These are phyloP conservation scores for Leptographium procerum DNA, from an alignment of 2,329 filamentous ascomycete genomes.

Conservation along the genomic window DNA sequence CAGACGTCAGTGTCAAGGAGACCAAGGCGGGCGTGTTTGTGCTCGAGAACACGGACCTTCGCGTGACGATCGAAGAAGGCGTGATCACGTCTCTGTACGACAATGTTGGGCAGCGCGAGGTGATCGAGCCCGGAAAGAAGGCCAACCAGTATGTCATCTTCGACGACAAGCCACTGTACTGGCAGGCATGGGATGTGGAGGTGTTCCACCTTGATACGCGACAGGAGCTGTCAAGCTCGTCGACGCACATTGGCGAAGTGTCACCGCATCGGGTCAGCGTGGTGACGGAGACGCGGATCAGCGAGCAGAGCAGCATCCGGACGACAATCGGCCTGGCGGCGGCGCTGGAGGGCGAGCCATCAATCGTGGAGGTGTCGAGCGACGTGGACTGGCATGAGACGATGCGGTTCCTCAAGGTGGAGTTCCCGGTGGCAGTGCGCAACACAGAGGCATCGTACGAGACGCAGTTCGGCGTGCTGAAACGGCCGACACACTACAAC, in stretches of 20 bases:
- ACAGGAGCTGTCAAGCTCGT: constrained; percentile 57
- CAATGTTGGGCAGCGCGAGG: constrained; percentile 57
- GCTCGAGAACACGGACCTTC: constrained; percentile 66
- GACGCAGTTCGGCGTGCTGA: constrained; percentile 82
- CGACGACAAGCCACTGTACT: constrained; percentile 94
- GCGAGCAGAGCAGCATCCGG: constrained; percentile 73
- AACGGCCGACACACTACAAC: constrained; percentile 93
- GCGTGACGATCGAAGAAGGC: constrained; percentile 61
- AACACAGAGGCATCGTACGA: constrained; percentile 94
- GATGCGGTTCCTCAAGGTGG: constrained; percentile 97
- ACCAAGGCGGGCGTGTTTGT: constrained; percentile 55
- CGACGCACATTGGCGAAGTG: constrained; percentile 60
- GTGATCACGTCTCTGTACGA: constrained; percentile 80
- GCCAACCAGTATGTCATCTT: constrained; percentile 90
- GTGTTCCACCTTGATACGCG: constrained; percentile 88
- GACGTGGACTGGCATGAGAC: constrained; percentile 96
- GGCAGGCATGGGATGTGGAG: constrained; percentile 97
- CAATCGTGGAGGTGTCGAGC: constrained; percentile 64
- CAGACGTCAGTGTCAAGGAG: constrained; percentile 41
- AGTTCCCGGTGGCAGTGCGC: constrained; percentile 85
- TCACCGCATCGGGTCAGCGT: constrained; percentile 70
- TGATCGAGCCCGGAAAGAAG: constrained; percentile 62
- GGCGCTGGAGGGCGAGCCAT: constrained; percentile 50
- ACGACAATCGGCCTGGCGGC: constrained; percentile 74
- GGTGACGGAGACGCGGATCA: constrained; percentile 76